Conservation (phyloP, 257 asterid species). For the Fraxinus pennsylvanica region DNA sequence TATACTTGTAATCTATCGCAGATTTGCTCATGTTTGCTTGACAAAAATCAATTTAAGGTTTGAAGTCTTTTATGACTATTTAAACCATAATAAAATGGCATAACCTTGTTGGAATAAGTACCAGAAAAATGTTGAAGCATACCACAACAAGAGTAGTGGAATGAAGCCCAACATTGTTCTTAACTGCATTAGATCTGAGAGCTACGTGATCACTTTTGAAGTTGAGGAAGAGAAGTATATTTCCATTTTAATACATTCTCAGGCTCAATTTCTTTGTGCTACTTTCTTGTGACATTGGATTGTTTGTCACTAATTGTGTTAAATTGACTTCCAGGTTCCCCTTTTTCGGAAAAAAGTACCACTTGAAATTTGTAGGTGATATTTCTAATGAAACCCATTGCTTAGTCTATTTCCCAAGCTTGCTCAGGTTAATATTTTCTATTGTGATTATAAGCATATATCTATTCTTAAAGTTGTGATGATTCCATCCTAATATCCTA, state of each 20-base stretch:
- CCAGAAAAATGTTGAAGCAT: conserved; percentile 97
- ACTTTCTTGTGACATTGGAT: conserved; percentile 24
- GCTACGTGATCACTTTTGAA: conserved; percentile 91
- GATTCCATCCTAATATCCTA: conserved; percentile 12
- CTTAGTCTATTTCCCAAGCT: conserved; percentile 94
- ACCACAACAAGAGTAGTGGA: conserved; percentile 76
- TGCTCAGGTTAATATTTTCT: conserved; percentile 66
- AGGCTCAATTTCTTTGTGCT: conserved; percentile 19
- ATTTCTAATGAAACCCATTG: conserved; percentile 73
- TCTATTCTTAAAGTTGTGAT: conserved; percentile 11
- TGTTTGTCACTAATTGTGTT: conserved; percentile 26
- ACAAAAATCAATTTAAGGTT: conserved; percentile 20
- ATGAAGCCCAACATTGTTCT: conserved; percentile 83
- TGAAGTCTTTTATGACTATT: conserved; percentile 14
- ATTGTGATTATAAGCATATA: conserved; percentile 12
- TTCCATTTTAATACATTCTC: conserved; percentile 21
- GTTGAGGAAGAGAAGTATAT: conserved; percentile 95
- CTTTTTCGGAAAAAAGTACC: conserved; percentile 91
- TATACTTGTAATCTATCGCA: neutral
- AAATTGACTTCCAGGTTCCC: conserved; percentile 71
- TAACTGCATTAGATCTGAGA: conserved; percentile 89
- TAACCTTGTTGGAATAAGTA: conserved; percentile 78
- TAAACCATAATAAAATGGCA: conserved; percentile 16
- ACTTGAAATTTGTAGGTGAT: conserved; percentile 82
- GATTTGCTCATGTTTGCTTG: conserved; percentile 19